phyloP scores from a whole-genome alignment of 768 basidiomycete species.

The Tulasnella sp. region DNA sequence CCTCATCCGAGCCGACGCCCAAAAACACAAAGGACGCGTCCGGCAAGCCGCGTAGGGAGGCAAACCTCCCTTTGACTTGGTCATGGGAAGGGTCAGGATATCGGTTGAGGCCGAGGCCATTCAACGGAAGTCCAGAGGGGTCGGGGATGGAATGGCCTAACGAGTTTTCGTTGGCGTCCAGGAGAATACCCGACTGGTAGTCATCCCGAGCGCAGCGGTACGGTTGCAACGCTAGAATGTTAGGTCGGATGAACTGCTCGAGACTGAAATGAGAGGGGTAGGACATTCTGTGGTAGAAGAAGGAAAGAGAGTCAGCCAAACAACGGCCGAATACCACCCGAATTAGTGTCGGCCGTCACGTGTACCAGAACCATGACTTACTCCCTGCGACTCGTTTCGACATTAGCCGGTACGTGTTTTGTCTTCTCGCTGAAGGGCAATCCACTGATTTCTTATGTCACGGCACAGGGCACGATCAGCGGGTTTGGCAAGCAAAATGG shows the following conservation, averaged over 20 bases:
- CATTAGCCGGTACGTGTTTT: background rate
- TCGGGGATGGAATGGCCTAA: slow-evolving; percentile 71
- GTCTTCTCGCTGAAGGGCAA: background rate
- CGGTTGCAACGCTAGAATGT: slow-evolving; percentile 83
- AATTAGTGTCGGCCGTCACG: background rate
- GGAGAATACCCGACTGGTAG: slow-evolving; percentile 80
- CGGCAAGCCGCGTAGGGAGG: slow-evolving; percentile 60
- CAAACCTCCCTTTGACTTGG: slow-evolving; percentile 67
- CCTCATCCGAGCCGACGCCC: slow-evolving; percentile 94
- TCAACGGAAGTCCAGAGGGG: slow-evolving; percentile 26
- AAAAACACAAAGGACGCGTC: slow-evolving; percentile 68
- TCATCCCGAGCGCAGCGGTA: slow-evolving; percentile 97
- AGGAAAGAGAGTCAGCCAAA: background rate
- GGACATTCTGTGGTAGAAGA: slow-evolving; percentile 46
- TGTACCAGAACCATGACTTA: slow-evolving; percentile 10
- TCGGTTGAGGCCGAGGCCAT: slow-evolving; percentile 44
- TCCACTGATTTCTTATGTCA: background rate
- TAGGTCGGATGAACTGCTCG: slow-evolving; percentile 78
- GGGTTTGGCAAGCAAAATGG: slow-evolving; percentile 85
- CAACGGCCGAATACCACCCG: background rate
- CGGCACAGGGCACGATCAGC: slow-evolving; percentile 60
- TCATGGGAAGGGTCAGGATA: slow-evolving; percentile 92
- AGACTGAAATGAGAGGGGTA: slow-evolving; percentile 77
- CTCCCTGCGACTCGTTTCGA: background rate
- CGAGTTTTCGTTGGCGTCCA: slow-evolving; percentile 97